Evolutionary conservation across 805 yeast genomes (phyloP), one percentile per base, ranked within the genome.

Genomic region (Torulaspora delbrueckii): DNA sequence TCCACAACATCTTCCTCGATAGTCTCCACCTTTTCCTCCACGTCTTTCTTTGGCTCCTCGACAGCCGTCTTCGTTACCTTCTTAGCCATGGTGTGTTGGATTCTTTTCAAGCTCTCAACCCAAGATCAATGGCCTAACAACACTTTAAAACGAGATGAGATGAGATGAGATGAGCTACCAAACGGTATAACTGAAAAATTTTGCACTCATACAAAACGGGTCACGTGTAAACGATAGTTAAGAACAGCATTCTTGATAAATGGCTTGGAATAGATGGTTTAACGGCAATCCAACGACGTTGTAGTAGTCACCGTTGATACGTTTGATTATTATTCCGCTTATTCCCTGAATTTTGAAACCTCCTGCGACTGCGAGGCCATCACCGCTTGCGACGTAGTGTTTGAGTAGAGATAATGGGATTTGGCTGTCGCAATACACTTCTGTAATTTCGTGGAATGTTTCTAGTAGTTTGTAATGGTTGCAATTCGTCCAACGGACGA

Each of bases 231-330:
- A 2, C 9, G 12, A 10, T 22, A 26, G 22, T 19, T 27, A 14
- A 12, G 13, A 16, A 34, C 32, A 24, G 19, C 35, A 7, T 28
- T 43, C 45, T 28, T 32, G 24, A 31, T 49, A 55, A 5, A 55
- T 40, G 10, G 48, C 52, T 38, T 52, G 53, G 31, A 57, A 77
- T 0, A 91, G 79, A 28, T 66, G 70, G 37, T 75, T 72, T 22
- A 79, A 76, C 1, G 99, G 98, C 45, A 91, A 68, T 0, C 99
- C 99, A 3, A 91, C 91, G 10, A 87, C 85, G 60, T 88, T 91
- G 65, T 75, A 80, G 59, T 77, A 86, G 61, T 91, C 98, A 0
- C 99, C 99, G 1, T 73, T 72, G 9, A 89, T 75, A 12, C 67
- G 65, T 16, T 71, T 65, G 52, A 93, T 78, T 51, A 91, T 66